These are phyloP conservation scores for Trichoderma orchidacearum DNA, from an alignment of 495 filamentous ascomycete genomes.

Conservation along the genomic window DNA sequence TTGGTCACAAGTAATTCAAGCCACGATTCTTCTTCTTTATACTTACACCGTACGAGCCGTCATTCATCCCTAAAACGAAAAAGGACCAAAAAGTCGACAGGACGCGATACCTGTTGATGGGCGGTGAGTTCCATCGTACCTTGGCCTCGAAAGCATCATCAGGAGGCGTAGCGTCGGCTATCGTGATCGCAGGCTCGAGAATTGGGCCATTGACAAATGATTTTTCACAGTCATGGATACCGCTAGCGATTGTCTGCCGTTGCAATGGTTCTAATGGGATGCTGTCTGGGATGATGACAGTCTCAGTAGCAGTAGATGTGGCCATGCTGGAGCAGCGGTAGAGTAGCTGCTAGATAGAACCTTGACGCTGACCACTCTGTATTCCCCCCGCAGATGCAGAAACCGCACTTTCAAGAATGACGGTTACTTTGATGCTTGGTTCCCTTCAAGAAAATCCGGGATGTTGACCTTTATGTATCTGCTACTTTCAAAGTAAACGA, in stretches of 20 bases:
- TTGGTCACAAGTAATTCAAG: background rate
- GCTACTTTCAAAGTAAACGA: background rate
- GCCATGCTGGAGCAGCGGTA: background rate
- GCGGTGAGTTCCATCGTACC: slow-evolving; percentile 57
- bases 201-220: background rate
- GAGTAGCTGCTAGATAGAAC: background rate
- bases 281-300: background rate
- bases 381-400: no score
- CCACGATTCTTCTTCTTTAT: background rate
- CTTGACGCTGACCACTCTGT: no score
- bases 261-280: background rate
- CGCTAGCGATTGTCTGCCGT: background rate
- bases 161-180: background rate
- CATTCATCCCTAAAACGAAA: slow-evolving; percentile 68
- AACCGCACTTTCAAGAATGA: no score
- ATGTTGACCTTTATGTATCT: no score
- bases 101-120: slow-evolving; percentile 50
- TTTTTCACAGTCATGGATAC: background rate
- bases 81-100: slow-evolving; percentile 57
- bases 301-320: background rate
- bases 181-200: background rate
- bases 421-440: no score
- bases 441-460: no score
- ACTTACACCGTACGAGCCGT: slow-evolving; percentile 67
- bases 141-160: background rate